A percentile compares a stretch with the other conserved stretches of the same genome.
Evolutionary conservation across 257 asterid genomes (phyloP).

Genomic region (Scutellaria barbata): DNA sequence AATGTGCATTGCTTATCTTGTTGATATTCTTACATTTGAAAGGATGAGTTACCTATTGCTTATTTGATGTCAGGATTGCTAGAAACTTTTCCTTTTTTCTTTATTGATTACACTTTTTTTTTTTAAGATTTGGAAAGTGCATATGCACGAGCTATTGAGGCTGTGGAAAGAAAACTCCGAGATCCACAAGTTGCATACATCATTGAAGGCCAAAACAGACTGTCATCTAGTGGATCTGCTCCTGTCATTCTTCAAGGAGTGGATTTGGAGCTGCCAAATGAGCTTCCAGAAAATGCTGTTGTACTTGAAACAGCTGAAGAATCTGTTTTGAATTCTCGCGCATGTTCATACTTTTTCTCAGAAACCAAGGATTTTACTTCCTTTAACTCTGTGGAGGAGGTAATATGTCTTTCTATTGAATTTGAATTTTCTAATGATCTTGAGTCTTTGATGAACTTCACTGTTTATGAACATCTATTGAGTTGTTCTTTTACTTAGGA

Average conservation of each 20-base stretch:
- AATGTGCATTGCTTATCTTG: not conserved
- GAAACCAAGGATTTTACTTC: conserved; percentile 44
- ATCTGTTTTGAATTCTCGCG: conserved; percentile 46
- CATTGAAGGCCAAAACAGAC: conserved; percentile 57
- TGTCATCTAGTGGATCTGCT: conserved; percentile 52
- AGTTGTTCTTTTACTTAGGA: conserved; percentile 52
- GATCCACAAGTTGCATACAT: conserved; percentile 78
- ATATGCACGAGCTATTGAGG: conserved; percentile 64
- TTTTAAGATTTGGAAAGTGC: conserved; percentile 63
- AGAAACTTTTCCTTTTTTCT: conserved; percentile 18
- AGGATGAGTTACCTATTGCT: not conserved
- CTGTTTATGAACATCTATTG: conserved; percentile 38
- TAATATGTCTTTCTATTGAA: conserved; percentile 37
- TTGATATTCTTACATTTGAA: conserved; percentile 8
- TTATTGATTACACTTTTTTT: conserved; percentile 21
- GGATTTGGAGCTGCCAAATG: conserved; percentile 52
- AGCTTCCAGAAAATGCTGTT: conserved; percentile 55
- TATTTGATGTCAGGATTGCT: conserved; percentile 6
- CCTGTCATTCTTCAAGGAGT: conserved; percentile 67
- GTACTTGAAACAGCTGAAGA: conserved; percentile 52
- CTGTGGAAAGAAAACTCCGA: conserved; percentile 62
- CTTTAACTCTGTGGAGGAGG: conserved; percentile 77
- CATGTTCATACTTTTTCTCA: conserved; percentile 65
- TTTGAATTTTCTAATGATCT: conserved; percentile 27
- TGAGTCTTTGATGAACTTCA: conserved; percentile 25